Percentiles rank a stretch among this genome's conserved stretches.
phyloP scores from a whole-genome alignment of 2,329 filamentous ascomycete genomes.

The Ophiostoma piceae region DNA sequence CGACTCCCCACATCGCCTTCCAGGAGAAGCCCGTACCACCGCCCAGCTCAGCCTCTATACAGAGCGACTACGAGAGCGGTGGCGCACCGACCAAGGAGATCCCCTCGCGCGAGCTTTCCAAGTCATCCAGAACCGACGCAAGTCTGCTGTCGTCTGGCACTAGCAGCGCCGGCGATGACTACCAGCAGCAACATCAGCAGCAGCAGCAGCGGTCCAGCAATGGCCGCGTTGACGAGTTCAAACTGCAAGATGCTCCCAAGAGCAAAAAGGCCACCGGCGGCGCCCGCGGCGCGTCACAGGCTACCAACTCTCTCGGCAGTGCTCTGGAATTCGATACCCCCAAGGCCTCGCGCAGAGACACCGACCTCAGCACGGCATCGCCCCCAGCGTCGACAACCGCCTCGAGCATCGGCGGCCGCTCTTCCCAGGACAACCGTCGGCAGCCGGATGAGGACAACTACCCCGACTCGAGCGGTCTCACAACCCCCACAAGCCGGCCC shows the following conservation, averaged over 20 bases:
- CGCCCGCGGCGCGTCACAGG: slow-evolving; percentile 43
- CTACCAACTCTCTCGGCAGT: slow-evolving; percentile 33
- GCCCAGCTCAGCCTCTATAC: not conserved
- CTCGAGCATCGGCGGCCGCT: slow-evolving; percentile 41
- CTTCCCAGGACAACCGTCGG: slow-evolving; percentile 55
- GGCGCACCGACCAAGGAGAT: slow-evolving; percentile 45
- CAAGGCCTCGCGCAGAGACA: slow-evolving; percentile 39
- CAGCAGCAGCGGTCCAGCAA: slow-evolving; percentile 34
- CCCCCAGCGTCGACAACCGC: slow-evolving; percentile 30
- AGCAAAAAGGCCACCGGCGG: slow-evolving; percentile 44
- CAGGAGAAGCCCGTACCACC: slow-evolving; percentile 70
- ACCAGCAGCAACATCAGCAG: not conserved
- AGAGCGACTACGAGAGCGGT: slow-evolving; percentile 53
- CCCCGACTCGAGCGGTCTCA: slow-evolving; percentile 35
- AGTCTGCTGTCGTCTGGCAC: slow-evolving; percentile 34
- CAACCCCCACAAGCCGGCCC: slow-evolving; percentile 37
- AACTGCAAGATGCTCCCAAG: slow-evolving; percentile 74
- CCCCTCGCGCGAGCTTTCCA: slow-evolving; percentile 46
- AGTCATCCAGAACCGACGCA: slow-evolving; percentile 38
- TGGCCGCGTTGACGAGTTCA: slow-evolving; percentile 57
- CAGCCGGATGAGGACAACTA: slow-evolving; percentile 48
- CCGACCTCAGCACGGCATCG: slow-evolving; percentile 37
- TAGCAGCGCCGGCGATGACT: slow-evolving; percentile 35
- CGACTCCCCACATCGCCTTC: slow-evolving; percentile 85
- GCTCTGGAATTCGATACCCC: slow-evolving; percentile 35